Percentiles rank a stretch among this genome's conserved stretches.
Evolutionary conservation across 129 eudicot species (phyloP).

Genomic region (Artemisia annua): DNA sequence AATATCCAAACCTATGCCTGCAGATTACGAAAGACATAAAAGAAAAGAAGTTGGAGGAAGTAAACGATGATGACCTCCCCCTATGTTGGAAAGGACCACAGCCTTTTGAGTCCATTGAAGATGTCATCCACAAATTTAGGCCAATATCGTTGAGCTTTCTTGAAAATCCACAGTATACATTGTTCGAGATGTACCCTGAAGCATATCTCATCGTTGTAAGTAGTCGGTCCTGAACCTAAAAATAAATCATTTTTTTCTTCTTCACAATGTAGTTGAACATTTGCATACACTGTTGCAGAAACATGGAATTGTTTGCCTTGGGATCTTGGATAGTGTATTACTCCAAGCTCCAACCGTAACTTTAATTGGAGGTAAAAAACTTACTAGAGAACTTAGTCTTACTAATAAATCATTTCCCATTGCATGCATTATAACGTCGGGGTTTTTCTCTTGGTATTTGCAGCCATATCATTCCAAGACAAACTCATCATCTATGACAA

Average conservation of each 20-base stretch:
- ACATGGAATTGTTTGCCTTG: slow-evolving; percentile 19
- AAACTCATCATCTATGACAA: slow-evolving; percentile 25
- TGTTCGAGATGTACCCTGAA: slow-evolving; percentile 14
- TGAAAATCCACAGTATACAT: slow-evolving; percentile 5
- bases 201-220: slow-evolving; percentile 22
- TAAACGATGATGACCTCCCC: not conserved
- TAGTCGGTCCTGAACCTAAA: not conserved
- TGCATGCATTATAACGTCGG: not conserved
- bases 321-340: slow-evolving; percentile 9
- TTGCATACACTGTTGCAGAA: slow-evolving; percentile 13
- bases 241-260: too few species aligned
- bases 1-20: not conserved
- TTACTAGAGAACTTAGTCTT: not conserved
- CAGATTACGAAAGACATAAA: not conserved
- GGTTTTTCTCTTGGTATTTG: slow-evolving; percentile 2
- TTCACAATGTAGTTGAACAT: not conserved
- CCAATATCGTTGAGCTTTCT: not conserved
- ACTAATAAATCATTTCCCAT: not conserved
- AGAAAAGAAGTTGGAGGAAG: not conserved
- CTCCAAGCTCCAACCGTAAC: not conserved
- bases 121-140: slow-evolving; percentile 9
- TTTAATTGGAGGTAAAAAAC: slow-evolving; percentile 18
- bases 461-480: slow-evolving; percentile 21
- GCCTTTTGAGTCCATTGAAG: slow-evolving; percentile 11
- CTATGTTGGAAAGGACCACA: not conserved